These are phyloP conservation scores for Penicillium sp. DNA, from an alignment of 2,329 filamentous ascomycete genomes.

Conservation along the genomic window DNA sequence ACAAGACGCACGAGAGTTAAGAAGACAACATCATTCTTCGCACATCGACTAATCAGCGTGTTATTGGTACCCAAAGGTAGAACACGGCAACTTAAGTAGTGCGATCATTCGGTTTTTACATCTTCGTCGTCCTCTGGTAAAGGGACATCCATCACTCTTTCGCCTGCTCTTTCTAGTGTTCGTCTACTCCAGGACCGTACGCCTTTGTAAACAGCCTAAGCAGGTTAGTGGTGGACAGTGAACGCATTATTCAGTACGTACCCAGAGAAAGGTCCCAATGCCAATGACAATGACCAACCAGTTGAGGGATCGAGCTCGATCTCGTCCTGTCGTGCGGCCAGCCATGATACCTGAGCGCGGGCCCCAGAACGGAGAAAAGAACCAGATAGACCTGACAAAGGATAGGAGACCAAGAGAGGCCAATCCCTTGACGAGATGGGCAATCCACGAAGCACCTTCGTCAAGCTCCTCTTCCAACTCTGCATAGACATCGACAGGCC, in stretches of 20 bases:
- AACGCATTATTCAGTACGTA: constrained; percentile 44
- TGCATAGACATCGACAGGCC: constrained; percentile 59
- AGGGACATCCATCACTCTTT: constrained; percentile 72
- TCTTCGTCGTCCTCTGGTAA: constrained; percentile 54
- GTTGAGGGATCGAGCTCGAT: constrained; percentile 72
- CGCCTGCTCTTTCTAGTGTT: constrained; percentile 71
- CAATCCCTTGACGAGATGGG: constrained; percentile 85
- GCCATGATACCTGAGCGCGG: constrained; percentile 49
- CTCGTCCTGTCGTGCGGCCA: constrained; percentile 51
- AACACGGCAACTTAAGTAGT: constrained; percentile 97
- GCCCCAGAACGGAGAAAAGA: constrained; percentile 64
- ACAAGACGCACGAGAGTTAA: constrained; percentile 27
- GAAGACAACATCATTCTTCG: constrained; percentile 60
- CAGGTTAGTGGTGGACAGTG: constrained; percentile 19
- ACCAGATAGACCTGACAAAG: constrained; percentile 72
- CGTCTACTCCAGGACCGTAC: constrained; percentile 69
- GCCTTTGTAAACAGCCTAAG: constrained; percentile 71
- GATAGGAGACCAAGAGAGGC: constrained; percentile 85
- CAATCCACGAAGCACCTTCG: constrained; percentile 62
- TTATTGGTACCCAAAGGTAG: constrained; percentile 58
- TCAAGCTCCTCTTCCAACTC: constrained; percentile 34
- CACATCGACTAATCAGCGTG: constrained; percentile 96
- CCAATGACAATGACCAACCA: constrained; percentile 77
- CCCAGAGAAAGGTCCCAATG: constrained; percentile 70
- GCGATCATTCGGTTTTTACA: constrained; percentile 48